Evolutionary conservation across 140 eudicot species (phyloP).

Genomic region (Ambrosia hybrid): DNA sequence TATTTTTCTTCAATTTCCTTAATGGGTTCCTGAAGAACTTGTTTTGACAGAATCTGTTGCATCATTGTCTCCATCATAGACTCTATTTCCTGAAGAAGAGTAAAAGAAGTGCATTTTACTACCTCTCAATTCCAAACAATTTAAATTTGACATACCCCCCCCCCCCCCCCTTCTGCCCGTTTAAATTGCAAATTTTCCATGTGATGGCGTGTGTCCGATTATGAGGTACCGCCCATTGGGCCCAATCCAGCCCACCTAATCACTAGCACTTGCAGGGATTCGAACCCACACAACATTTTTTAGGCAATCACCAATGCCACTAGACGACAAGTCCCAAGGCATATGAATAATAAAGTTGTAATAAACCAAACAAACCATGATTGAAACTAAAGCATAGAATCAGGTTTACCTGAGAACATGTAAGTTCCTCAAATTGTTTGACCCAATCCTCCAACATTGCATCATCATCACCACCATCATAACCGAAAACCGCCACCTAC

Average conservation of each 20-base stretch:
- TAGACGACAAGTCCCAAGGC: no score
- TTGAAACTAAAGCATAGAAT: background rate
- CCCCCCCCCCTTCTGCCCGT: no score
- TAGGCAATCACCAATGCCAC: no score
- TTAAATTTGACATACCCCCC: background rate
- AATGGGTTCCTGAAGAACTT: slow-evolving; percentile 88
- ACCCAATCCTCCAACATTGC: slow-evolving; percentile 85
- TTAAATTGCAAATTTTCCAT: no score
- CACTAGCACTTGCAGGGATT: no score
- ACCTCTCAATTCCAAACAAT: background rate
- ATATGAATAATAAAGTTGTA: no score
- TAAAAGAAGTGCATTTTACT: background rate
- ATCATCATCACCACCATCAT: slow-evolving; percentile 37
- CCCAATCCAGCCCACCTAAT: no score
- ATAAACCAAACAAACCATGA: background rate
- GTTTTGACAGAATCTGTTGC: slow-evolving; percentile 91
- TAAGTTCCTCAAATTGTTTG: slow-evolving; percentile 91
- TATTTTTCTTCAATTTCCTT: slow-evolving; percentile 89
- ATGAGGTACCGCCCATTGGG: no score
- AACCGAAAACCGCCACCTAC: slow-evolving; percentile 40
- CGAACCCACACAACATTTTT: no score
- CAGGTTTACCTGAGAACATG: slow-evolving; percentile 67
- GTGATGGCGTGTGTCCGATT: background rate
- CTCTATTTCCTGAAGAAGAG: slow-evolving; percentile 64
- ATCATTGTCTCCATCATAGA: slow-evolving; percentile 82